phyloP scores from a whole-genome alignment of 805 yeast genomes.

The Candida ponderosae region DNA sequence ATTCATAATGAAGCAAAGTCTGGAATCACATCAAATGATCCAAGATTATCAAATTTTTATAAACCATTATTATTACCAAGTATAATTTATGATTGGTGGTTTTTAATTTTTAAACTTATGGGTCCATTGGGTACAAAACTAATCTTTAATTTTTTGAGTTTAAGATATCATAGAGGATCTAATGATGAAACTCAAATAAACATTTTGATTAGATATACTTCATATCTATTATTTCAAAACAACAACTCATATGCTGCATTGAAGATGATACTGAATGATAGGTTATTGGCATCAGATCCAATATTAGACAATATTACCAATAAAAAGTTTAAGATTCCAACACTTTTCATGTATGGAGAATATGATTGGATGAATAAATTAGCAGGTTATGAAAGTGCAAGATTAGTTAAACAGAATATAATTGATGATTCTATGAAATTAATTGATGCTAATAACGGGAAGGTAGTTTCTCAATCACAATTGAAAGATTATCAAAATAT shows the following conservation, averaged over 20 bases:
- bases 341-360: slow-evolving; percentile 47
- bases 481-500: slow-evolving; percentile 11
- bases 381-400: slow-evolving; percentile 33
- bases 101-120: slow-evolving; percentile 38
- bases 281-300: slow-evolving; percentile 54
- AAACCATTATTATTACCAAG: slow-evolving; percentile 22
- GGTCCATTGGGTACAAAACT: slow-evolving; percentile 34
- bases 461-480: too few species aligned
- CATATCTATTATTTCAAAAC: slow-evolving; percentile 14
- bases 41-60: slow-evolving; percentile 17
- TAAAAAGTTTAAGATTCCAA: slow-evolving; percentile 32
- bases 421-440: too few species aligned
- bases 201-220: slow-evolving; percentile 14
- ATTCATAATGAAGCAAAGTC: slow-evolving; percentile 25
- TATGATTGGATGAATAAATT: slow-evolving; percentile 66
- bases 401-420: slow-evolving; percentile 4
- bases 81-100: slow-evolving; percentile 27
- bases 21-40: slow-evolving; percentile 7
- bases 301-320: slow-evolving; percentile 46
- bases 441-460: too few species aligned
- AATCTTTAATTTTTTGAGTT: slow-evolving; percentile 22
- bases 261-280: slow-evolving; percentile 12
- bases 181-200: slow-evolving; percentile 8
- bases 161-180: slow-evolving; percentile 21
- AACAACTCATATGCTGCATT: slow-evolving; percentile 11